Percentiles rank a stretch among this genome's conserved stretches.
Conservation (phyloP, 306 rosid genomes). For the Cucurbita argyrosperma region DNA sequence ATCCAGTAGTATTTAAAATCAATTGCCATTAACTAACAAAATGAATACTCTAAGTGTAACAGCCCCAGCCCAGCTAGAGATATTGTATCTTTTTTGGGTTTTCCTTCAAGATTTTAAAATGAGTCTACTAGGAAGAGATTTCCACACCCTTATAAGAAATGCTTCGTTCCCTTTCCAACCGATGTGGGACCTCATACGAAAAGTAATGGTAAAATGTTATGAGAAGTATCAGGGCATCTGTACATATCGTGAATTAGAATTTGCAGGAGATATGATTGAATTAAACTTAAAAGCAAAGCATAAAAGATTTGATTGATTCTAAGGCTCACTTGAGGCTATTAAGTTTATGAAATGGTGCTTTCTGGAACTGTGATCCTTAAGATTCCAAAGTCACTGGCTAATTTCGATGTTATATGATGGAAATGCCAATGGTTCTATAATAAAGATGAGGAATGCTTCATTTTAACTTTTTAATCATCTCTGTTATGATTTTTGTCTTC, state of each 20-base stretch:
- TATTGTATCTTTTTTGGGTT: no score
- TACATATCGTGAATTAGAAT: not conserved
- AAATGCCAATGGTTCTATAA: not conserved
- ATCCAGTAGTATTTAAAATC: not conserved
- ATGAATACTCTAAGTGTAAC: not conserved
- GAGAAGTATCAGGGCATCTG: not conserved
- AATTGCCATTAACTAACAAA: not conserved
- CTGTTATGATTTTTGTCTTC: no score
- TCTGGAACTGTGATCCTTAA: not conserved
- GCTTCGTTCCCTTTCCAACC: no score
- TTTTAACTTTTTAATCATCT: not conserved
- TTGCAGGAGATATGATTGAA: not conserved
- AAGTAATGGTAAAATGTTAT: not conserved
- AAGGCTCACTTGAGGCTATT: not conserved
- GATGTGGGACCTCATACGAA: not conserved
- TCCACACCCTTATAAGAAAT: no score
- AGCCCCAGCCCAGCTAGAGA: no score
- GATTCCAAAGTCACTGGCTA: not conserved
- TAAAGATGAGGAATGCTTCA: not conserved
- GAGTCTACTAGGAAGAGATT: no score
- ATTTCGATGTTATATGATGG: not conserved
- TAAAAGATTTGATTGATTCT: not conserved
- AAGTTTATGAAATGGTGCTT: not conserved
- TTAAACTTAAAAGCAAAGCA: not conserved
- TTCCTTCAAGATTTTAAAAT: no score